Conservation (phyloP, 331 rosid genomes). For the Quercus tomentella region DNA sequence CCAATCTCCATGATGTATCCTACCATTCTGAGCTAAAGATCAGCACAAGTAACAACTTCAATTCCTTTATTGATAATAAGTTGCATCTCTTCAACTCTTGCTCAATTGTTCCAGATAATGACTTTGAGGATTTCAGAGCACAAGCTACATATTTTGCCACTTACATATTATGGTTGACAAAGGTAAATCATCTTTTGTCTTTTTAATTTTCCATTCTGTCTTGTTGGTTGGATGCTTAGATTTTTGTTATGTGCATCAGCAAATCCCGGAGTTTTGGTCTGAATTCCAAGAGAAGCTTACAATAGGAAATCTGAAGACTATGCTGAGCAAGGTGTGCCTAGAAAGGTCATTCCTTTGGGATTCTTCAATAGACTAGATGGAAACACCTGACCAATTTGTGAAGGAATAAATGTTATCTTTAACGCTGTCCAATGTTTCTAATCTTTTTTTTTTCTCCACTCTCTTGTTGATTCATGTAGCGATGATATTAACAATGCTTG, state of each 20-base stretch:
- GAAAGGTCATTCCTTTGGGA: slow-evolving; percentile 56
- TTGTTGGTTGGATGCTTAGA: slow-evolving; percentile 13
- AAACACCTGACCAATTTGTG: neutral
- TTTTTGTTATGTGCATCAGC: slow-evolving; percentile 40
- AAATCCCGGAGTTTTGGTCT: slow-evolving; percentile 34
- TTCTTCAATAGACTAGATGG: slow-evolving; percentile 19
- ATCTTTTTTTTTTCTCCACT: neutral
- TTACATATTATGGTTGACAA: slow-evolving; percentile 64
- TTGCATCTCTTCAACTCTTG: slow-evolving; percentile 47
- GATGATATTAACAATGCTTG: too few species aligned
- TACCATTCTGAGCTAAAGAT: slow-evolving; percentile 23
- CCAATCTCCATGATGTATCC: slow-evolving; percentile 15
- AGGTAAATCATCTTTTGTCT: slow-evolving; percentile 32
- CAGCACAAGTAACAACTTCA: slow-evolving; percentile 20
- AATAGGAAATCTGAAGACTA: slow-evolving; percentile 36
- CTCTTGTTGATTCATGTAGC: too few species aligned
- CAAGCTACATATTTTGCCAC: slow-evolving; percentile 58
- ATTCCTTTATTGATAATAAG: slow-evolving; percentile 53
- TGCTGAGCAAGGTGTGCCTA: slow-evolving; percentile 50
- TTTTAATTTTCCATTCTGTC: neutral
- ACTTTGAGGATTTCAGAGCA: slow-evolving; percentile 63
- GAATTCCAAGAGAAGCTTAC: slow-evolving; percentile 45
- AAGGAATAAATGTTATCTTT: too few species aligned
- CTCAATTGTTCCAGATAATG: slow-evolving; percentile 40
- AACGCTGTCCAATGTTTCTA: too few species aligned